Percentiles rank a stretch among this genome's conserved stretches.
phyloP scores from a whole-genome alignment of 2,329 filamentous ascomycete species.

The Neofusicoccum kwambonambiense region DNA sequence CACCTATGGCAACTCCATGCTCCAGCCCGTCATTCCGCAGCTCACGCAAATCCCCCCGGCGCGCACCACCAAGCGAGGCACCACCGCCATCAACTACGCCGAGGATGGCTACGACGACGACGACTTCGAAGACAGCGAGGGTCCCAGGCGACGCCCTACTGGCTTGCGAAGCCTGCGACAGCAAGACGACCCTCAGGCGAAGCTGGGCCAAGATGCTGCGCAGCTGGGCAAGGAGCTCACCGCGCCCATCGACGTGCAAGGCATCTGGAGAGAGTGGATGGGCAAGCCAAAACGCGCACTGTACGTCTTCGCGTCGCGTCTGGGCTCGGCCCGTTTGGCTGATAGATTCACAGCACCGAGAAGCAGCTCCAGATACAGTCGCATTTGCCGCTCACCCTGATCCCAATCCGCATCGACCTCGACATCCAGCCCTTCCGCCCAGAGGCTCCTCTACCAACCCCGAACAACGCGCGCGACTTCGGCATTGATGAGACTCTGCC shows the following conservation, averaged over 20 bases:
- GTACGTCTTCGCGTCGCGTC: conserved; percentile 42
- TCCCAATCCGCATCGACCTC: conserved; percentile 94
- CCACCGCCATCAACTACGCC: conserved; percentile 94
- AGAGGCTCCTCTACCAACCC: conserved; percentile 62
- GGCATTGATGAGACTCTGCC: conserved; percentile 70
- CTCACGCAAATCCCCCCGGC: conserved; percentile 66
- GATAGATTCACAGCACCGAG: conserved; percentile 45
- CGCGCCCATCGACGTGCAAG: conserved; percentile 78
- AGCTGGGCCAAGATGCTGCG: conserved; percentile 65
- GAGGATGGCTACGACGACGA: conserved; percentile 92
- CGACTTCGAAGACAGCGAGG: conserved; percentile 72
- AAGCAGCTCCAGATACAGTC: conserved; percentile 65
- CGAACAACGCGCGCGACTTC: conserved; percentile 56
- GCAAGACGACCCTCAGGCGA: conserved; percentile 63
- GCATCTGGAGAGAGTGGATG: conserved; percentile 96
- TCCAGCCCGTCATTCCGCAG: conserved; percentile 77
- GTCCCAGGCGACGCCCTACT: conserved; percentile 65
- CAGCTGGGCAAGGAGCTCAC: conserved; percentile 81
- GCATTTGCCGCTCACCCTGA: conserved; percentile 80
- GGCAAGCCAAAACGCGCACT: conserved; percentile 60
- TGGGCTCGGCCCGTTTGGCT: not conserved
- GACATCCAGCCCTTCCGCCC: conserved; percentile 80
- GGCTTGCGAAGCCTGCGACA: conserved; percentile 75
- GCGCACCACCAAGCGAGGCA: conserved; percentile 94
- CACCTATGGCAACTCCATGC: conserved; percentile 85